Percentiles rank a stretch among this genome's conserved stretches.
phyloP scores from a whole-genome alignment of 2,329 filamentous ascomycete genomes.

The Tothia fuscella region DNA sequence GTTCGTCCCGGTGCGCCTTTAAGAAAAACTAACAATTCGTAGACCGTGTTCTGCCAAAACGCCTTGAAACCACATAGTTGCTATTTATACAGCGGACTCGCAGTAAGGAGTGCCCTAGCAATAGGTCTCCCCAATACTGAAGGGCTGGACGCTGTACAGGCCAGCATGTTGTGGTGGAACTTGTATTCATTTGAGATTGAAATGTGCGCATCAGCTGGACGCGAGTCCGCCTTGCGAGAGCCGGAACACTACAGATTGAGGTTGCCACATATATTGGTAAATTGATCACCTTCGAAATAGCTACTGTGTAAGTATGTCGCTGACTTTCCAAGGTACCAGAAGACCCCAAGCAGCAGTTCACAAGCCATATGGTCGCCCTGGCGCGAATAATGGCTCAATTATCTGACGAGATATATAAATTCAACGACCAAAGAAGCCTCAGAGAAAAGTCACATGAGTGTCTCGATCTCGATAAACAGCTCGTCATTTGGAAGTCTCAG shows the following conservation, averaged over 20 bases:
- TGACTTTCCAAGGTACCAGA: slow-evolving; percentile 4
- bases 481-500: slow-evolving; percentile 11
- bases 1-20: no score
- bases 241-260: slow-evolving; percentile 18
- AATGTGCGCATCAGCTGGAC: slow-evolving; percentile 21
- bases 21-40: no score
- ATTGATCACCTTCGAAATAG: background rate
- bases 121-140: slow-evolving; percentile 12
- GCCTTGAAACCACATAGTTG: slow-evolving; percentile 14
- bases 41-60: slow-evolving; percentile 14
- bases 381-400: slow-evolving; percentile 7
- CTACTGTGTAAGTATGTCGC: background rate
- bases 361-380: slow-evolving; percentile 6
- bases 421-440: slow-evolving; percentile 19
- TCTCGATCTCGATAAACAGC: slow-evolving; percentile 11
- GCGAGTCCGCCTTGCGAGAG: slow-evolving; percentile 20
- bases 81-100: slow-evolving; percentile 14
- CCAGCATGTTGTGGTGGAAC: slow-evolving; percentile 11
- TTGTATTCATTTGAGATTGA: slow-evolving; percentile 15
- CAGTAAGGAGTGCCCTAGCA: slow-evolving; percentile 13
- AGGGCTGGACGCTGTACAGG: slow-evolving; percentile 5
- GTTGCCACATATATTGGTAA: slow-evolving; percentile 5
- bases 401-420: slow-evolving; percentile 15
- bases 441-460: slow-evolving; percentile 16
- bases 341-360: slow-evolving; percentile 7